Percentiles rank a stretch among this genome's conserved stretches.
phyloP scores from a whole-genome alignment of 2,329 filamentous ascomycete genomes.

The Ceratocystis variospora region DNA sequence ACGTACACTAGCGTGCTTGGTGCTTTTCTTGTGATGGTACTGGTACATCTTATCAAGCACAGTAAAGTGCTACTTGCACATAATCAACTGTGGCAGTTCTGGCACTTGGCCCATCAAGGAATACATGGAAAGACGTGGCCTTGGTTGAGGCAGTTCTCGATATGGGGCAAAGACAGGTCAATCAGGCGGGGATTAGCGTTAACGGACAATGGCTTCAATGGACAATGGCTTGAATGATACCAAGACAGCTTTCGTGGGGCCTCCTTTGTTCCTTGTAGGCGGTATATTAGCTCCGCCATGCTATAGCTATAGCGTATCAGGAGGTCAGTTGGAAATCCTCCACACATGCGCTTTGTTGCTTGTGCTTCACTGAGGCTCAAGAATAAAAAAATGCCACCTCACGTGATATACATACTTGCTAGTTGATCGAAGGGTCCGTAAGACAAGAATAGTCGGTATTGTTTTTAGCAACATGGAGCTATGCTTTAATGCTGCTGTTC shows the following conservation, averaged over 20 bases:
- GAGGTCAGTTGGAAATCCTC: neutral
- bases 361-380: neutral
- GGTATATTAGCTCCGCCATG: neutral
- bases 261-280: neutral
- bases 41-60: too few relatives aligned
- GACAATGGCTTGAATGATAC: neutral
- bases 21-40: too few relatives aligned
- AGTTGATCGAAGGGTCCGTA: too few relatives aligned
- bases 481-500: neutral
- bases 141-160: too few relatives aligned
- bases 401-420: neutral
- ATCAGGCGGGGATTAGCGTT: neutral
- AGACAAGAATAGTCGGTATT: too few relatives aligned
- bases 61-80: too few relatives aligned
- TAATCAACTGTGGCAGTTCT: too few relatives aligned
- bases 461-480: too few relatives aligned
- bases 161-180: neutral
- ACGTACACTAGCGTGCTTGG: too few relatives aligned
- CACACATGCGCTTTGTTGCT: neutral
- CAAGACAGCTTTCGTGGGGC: neutral
- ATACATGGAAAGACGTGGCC: too few relatives aligned
- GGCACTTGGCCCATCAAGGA: too few relatives aligned
- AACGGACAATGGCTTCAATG: neutral
- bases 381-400: neutral
- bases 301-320: neutral